Base-by-base conservation (phyloP, 2,329 filamentous ascomycete genomes). In the Zymoseptoria ardabiliae region DNA sequence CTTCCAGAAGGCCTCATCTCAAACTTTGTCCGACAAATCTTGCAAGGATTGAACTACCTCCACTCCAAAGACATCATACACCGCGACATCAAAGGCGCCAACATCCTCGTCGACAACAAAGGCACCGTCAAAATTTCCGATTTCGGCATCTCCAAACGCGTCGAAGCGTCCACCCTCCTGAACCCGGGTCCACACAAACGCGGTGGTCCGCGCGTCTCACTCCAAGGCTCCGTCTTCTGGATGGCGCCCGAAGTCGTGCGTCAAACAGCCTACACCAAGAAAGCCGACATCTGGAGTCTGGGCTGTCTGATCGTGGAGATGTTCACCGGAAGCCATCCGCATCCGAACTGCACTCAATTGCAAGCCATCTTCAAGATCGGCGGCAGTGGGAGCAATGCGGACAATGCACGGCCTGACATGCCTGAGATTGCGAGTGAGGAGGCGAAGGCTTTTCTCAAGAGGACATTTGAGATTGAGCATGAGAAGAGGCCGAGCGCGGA, bases 201-300 rank as follows among this genome's bases (percentile, higher is more conserved):
- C 65, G 79, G 80, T 6, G 81, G 85, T 74, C 70, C 87, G 81
- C 68, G 87, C 79, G 70, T 85, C 10, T 97, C 93, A 1, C 83
- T 99, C 3, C 94, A 99, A 74, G 94, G 94, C 13, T 97, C 91
- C 23, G 94, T 99, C 56, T 99, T 97, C 78, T 99, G 94, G 94
- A 99, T 99, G 94, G 94, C 94, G 0, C 94, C 94, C 8, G 94
- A 99, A 78, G 94, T 99, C 20, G 94, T 99, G 63, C 94, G 94
- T 70, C 94, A 97, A 76, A 97, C 93, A 2, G 92, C 91, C 5
- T 97, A 99, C 77, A 97, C 93, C 4, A 91, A 93, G 77, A 97
- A 97, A 78, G 94, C 94, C 13, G 94, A 99, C 71, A 99, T 99
- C 68, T 99, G 94, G 94, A 96, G 91, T 52, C 83, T 99, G 22